phyloP scores from a whole-genome alignment of 2,329 filamentous ascomycete genomes.

The Pestalotiopsis sp. region DNA sequence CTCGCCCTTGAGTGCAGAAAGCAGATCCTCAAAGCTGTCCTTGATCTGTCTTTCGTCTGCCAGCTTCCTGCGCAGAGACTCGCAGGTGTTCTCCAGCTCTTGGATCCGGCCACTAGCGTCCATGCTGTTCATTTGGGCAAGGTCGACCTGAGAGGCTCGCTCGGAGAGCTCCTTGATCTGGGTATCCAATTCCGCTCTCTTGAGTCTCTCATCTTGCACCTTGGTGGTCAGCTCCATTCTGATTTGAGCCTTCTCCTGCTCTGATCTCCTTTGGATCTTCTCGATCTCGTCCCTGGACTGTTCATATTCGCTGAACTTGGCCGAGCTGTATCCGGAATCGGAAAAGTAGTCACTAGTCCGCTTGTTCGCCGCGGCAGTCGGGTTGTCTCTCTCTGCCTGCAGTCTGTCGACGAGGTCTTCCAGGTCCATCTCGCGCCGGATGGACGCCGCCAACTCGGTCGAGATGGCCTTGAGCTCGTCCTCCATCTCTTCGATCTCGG shows the following conservation, averaged over 20 bases:
- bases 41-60: conserved; percentile 85
- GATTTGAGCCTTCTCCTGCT: conserved; percentile 89
- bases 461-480: conserved; percentile 93
- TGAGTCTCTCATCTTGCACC: conserved; percentile 81
- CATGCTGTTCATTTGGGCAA: conserved; percentile 56
- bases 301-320: conserved; percentile 72
- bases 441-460: conserved; percentile 87
- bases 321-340: conserved; percentile 87
- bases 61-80: conserved; percentile 81
- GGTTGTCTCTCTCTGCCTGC: conserved; percentile 73
- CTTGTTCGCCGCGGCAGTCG: conserved; percentile 58
- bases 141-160: conserved; percentile 67
- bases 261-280: conserved; percentile 77
- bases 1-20: conserved; percentile 81
- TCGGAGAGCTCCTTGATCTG: conserved; percentile 84
- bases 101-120: conserved; percentile 66
- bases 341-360: conserved; percentile 98
- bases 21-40: conserved; percentile 90
- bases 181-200: conserved; percentile 75
- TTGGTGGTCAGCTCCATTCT: conserved; percentile 84
- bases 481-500: conserved; percentile 83
- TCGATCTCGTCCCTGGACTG: conserved; percentile 74
- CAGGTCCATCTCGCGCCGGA: conserved; percentile 92
- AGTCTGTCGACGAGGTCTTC: conserved; percentile 91
- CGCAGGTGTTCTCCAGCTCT: conserved; percentile 79